Conservation (phyloP, 805 yeast species). For the Metschnikowia corniflorae region DNA sequence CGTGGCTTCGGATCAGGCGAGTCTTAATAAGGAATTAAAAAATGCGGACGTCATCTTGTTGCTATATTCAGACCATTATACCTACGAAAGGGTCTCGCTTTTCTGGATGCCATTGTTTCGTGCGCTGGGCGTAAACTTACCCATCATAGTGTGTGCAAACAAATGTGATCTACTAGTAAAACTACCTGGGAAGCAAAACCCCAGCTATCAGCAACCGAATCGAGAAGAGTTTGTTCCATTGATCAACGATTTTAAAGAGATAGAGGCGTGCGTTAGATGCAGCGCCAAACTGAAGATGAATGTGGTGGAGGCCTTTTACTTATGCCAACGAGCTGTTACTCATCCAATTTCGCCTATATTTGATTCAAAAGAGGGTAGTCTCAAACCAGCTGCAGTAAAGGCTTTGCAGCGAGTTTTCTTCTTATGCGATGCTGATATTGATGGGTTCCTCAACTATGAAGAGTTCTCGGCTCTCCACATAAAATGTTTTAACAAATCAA, state of each 20-base stretch:
- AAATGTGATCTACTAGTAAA: conserved; percentile 50
- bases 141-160: conserved; percentile 88
- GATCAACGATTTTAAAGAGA: conserved; percentile 86
- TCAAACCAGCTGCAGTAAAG: conserved; percentile 71
- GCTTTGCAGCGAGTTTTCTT: conserved; percentile 83
- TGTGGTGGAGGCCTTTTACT: conserved; percentile 86
- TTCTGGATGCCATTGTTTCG: conserved; percentile 95
- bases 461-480: conserved; percentile 70
- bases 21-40: conserved; percentile 69
- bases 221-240: conserved; percentile 84
- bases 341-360: conserved; percentile 91
- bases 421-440: conserved; percentile 86
- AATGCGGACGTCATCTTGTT: conserved; percentile 90
- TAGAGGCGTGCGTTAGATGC: conserved; percentile 86
- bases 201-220: conserved; percentile 33
- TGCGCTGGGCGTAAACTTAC: conserved; percentile 89
- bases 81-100: conserved; percentile 85
- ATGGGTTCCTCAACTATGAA: conserved; percentile 67
- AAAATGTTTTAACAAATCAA: conserved; percentile 60
- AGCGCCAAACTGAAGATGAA: conserved; percentile 82
- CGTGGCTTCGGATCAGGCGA: conserved; percentile 55
- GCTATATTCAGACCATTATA: conserved; percentile 91
- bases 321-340: conserved; percentile 90
- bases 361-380: conserved; percentile 81
- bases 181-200: conserved; percentile 27